phyloP scores from a whole-genome alignment of 371 early-diverging fungal species.

The Zopfochytrium polystomum region DNA sequence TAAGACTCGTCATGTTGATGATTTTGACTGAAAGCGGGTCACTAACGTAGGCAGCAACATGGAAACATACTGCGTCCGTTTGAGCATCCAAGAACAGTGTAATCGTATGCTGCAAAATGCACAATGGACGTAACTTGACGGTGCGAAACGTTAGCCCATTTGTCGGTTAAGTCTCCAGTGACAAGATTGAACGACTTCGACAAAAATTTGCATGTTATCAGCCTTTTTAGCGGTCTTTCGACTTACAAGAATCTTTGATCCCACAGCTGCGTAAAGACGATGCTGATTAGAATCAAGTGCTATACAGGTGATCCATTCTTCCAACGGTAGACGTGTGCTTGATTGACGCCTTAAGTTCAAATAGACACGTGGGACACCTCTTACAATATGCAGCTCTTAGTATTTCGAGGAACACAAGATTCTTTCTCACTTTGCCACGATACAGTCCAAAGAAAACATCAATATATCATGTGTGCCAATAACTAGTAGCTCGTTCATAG shows the following conservation, averaged over 20 bases:
- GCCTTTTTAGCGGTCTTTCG: neutral
- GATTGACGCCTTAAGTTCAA: constrained; percentile 13
- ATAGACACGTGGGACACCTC: constrained; percentile 13
- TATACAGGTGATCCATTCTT: constrained; percentile 39
- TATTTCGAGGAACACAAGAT: neutral
- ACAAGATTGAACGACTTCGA: constrained; percentile 1
- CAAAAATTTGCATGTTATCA: neutral
- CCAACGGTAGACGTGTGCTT: constrained; percentile 23
- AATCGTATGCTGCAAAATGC: constrained; percentile 37
- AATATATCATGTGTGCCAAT: constrained; percentile 12
- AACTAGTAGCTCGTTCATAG: constrained; percentile 14
- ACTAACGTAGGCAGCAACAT: neutral
- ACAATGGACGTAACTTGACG: constrained; percentile 35
- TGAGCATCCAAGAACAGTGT: constrained; percentile 34
- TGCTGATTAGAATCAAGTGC: constrained; percentile 31
- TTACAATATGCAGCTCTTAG: neutral
- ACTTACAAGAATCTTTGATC: constrained; percentile 33
- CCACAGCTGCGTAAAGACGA: constrained; percentile 26
- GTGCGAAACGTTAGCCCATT: constrained; percentile 17
- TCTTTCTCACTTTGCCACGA: too few species aligned
- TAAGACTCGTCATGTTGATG: constrained; percentile 32
- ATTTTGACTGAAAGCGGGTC: constrained; percentile 36
- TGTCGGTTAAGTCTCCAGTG: neutral
- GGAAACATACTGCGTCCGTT: constrained; percentile 26
- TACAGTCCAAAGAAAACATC: neutral